phyloP scores from a whole-genome alignment of 208 protist species.

The Leishmania martiniquensis region DNA sequence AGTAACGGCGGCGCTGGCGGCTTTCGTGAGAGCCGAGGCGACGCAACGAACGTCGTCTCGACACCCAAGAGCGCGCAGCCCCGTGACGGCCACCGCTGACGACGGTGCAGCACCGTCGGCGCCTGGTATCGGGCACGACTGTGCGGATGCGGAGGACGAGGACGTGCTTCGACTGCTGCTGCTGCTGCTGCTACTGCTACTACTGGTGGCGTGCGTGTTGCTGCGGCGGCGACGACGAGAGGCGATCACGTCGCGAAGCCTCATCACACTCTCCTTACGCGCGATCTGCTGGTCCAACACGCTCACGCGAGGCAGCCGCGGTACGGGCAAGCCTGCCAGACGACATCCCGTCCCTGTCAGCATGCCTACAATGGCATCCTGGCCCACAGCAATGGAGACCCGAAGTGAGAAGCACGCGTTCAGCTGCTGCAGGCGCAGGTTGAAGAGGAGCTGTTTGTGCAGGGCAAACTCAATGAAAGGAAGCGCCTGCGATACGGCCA shows the following conservation, averaged over 20 bases:
- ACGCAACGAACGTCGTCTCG: background rate
- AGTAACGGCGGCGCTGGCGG: background rate
- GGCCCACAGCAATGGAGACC: conserved; percentile 74
- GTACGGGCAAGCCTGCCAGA: conserved; percentile 76
- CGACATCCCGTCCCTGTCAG: conserved; percentile 79
- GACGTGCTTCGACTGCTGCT: conserved; percentile 30
- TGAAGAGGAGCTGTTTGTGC: conserved; percentile 91
- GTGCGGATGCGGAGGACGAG: conserved; percentile 29
- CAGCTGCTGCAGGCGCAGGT: conserved; percentile 75
- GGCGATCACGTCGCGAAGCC: conserved; percentile 63
- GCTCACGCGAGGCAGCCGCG: conserved; percentile 57
- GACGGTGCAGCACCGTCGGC: background rate
- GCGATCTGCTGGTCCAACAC: conserved; percentile 67
- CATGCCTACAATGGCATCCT: conserved; percentile 77
- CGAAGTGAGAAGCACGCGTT: conserved; percentile 90
- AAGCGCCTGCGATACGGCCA: conserved; percentile 81
- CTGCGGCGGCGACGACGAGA: conserved; percentile 35
- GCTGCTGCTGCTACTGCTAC: conserved; percentile 27
- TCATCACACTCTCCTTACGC: conserved; percentile 62
- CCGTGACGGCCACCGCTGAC: background rate
- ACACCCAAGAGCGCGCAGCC: background rate
- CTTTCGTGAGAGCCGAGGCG: background rate
- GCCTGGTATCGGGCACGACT: background rate
- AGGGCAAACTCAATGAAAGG: conserved; percentile 91
- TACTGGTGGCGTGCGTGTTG: conserved; percentile 13